phyloP scores from a whole-genome alignment of 2,329 filamentous ascomycete genomes.

The Sordariomycetes sp. region DNA sequence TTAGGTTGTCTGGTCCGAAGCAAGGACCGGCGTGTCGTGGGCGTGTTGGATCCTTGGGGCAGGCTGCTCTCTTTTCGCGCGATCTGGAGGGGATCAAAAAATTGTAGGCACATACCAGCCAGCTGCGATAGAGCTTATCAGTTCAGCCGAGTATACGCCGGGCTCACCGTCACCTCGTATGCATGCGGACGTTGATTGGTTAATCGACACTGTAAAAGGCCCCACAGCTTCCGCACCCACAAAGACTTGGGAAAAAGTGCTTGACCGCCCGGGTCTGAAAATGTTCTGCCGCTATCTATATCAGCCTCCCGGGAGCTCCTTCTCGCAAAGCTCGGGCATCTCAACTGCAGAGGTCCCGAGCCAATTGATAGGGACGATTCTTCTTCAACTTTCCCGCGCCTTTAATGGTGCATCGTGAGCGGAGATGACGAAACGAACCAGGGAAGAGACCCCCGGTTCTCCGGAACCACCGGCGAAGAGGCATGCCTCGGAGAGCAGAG shows the following conservation, averaged over 20 bases:
- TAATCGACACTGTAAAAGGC: not conserved
- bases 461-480: conserved; percentile 1
- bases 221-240: not conserved
- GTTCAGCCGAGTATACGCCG: conserved; percentile 4
- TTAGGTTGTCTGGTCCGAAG: not conserved
- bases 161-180: not conserved
- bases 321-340: not conserved
- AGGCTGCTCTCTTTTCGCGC: not conserved
- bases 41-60: not conserved
- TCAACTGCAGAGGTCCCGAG: not conserved
- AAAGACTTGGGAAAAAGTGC: not conserved
- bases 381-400: not conserved
- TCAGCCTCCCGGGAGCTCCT: not conserved
- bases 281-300: not conserved
- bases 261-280: conserved; percentile 1
- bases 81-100: conserved; percentile 3
- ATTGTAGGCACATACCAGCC: not conserved
- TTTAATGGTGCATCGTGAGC: not conserved
- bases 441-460: not conserved
- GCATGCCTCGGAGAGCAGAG: not conserved
- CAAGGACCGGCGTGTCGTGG: not conserved
- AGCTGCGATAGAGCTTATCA: conserved; percentile 5
- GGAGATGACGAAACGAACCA: not conserved
- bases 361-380: not conserved
- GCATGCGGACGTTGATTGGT: not conserved